Evolutionary conservation across 1,284 basidiomycete species (phyloP), one percentile per base, ranked within the genome.

Genomic region (Ceratobasidium sp.): DNA sequence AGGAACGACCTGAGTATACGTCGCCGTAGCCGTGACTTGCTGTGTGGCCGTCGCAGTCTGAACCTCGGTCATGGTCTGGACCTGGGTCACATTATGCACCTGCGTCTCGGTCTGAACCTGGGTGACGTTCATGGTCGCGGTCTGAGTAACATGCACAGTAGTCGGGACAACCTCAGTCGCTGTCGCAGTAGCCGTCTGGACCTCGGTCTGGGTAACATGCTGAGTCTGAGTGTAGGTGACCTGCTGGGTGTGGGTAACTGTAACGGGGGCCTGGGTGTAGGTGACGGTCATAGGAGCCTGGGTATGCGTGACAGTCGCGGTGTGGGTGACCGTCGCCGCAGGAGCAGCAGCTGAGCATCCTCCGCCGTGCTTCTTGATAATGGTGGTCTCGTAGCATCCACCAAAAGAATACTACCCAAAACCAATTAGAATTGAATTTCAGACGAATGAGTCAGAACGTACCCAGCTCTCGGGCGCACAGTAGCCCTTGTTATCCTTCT

Each of bases 381-480:
- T 70, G 53, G 65, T 72, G 1, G 70, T 72, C 69, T 73, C 72
- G 53, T 73, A 73, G 65, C 72, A 73, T 15, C 72, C 71, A 22
- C 55, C 45, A 29, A 62, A 64, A 0, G 69, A 65, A 52, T 72
- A 55, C 64, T 55, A 65, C 42, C 43, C 40, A 6, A 3, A 47
- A 53, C 20, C 2, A 34, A 47, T 47, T 29, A 13, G 17, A 27
- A 55, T 45, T 8, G 43, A 27, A n/a, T 38, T 12, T 4, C 2
- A 29, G 5, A n/a, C n/a, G n/a, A n/a, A n/a, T n/a, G n/a, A 57
- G 34, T 31, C 15, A 22, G n/a, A 15, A 70, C 71, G 35, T 29
- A 71, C 71, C 72, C 72, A 73, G 56, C 50, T 58, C 54, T 70
- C 56, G 17, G 67, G 52, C 7, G 22, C 13, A 42, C 72, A 73